Base-by-base conservation (phyloP, 345 rosid species). In the Eucalyptus viminalis region DNA sequence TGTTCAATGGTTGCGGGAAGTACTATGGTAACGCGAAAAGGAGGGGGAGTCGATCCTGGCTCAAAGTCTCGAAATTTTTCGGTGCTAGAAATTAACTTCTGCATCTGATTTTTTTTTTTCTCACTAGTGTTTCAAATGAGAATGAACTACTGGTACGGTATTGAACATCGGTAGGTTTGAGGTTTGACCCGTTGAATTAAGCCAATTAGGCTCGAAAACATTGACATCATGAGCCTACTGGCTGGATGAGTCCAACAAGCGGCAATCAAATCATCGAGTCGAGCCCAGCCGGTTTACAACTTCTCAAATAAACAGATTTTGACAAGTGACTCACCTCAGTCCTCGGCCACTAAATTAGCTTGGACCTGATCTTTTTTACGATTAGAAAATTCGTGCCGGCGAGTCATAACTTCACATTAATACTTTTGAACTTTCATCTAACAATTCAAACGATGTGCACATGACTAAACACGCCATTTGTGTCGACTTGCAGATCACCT, bases 371-470 rank as follows among this genome's bases (percentile, higher is more conserved):
- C 1, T 34, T 34, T 31, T 34, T 5, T 0, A 72, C 2, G 81
- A 11, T 10, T 8, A 3, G 6, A 15, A 62, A 65, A n/a, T 65
- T n/a, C 6, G 0, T 14, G 40, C 19, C 10, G 0, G 0, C 21
- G 0, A 15, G 76, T n/a, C 40, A 65, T n/a, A 15, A 14, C 40
- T n/a, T n/a, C 16, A n/a, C 6, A 4, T 7, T 72, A 37, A 72
- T 21, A 19, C 11, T 10, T 72, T 72, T 10, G 8, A 19, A 21
- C 83, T 76, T 37, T 21, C 3, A 27, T 21, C 12, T 76, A 11
- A 37, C 83, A 6, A 21, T 21, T 19, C 27, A 72, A 72, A 19
- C 4, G 27, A 11, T 2, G 14, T 40, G 83, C 45, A 6, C 25
- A 37, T 72, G 12, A 3, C 27, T 4, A 72, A 72, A 72, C 45